A percentile compares a stretch with the other conserved stretches of the same genome.
Conservation (phyloP, 495 filamentous ascomycete species). For the Corynascus novoguineensis region DNA sequence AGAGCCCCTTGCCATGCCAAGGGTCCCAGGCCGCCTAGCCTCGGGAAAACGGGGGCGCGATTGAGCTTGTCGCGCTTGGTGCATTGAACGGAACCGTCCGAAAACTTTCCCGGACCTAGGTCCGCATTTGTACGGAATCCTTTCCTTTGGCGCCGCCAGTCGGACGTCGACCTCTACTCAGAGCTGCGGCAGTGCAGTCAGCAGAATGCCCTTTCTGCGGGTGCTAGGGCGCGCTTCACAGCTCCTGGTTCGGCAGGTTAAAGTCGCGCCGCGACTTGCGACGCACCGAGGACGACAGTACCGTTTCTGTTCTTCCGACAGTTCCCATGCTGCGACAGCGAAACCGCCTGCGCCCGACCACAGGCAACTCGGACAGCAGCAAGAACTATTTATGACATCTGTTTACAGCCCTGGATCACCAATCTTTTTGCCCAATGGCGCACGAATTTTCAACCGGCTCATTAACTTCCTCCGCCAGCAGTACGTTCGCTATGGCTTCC, state of each 20-base stretch:
- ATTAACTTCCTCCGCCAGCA: conserved; percentile 79
- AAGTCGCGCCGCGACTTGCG: not conserved
- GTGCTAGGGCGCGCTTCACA: conserved; percentile 18
- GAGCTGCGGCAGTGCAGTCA: conserved; percentile 7
- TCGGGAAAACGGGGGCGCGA: not conserved
- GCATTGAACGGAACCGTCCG: not conserved
- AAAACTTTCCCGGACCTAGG: not conserved
- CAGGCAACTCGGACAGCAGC: conserved; percentile 61
- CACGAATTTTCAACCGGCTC: conserved; percentile 82
- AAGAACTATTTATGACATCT: conserved; percentile 74
- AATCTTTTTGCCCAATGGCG: conserved; percentile 79
- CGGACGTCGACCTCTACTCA: not conserved
- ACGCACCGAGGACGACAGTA: not conserved
- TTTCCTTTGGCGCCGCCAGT: not conserved
- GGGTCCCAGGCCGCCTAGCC: not conserved
- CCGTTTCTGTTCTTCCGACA: conserved; percentile 31
- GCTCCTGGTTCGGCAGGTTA: conserved; percentile 4
- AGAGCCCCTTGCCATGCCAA: conserved; percentile 15
- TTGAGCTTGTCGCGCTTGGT: not conserved
- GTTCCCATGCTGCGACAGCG: conserved; percentile 19
- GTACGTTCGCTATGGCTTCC: conserved; percentile 81
- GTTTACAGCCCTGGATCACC: conserved; percentile 81
- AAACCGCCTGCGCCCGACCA: conserved; percentile 52
- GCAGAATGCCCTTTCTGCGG: conserved; percentile 26
- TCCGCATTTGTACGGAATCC: not conserved